phyloP scores from a whole-genome alignment of 2,329 filamentous ascomycete species.

The Blastomyces parvus region DNA sequence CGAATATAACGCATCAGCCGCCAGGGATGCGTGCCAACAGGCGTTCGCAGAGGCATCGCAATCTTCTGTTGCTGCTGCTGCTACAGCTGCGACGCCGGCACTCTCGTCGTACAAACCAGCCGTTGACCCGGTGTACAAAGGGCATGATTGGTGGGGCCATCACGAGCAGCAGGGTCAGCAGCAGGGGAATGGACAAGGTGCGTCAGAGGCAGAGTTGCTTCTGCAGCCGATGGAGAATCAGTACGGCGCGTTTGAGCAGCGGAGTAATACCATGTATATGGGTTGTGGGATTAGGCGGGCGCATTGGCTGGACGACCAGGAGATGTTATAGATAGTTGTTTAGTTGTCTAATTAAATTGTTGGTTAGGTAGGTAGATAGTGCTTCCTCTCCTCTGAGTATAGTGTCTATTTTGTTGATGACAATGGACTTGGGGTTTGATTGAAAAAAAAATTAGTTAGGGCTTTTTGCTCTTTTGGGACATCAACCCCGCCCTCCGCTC shows the following conservation, averaged over 20 bases:
- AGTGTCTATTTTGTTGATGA: background rate
- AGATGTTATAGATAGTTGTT: constrained; percentile 15
- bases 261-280: constrained; percentile 20
- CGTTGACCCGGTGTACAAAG: constrained; percentile 35
- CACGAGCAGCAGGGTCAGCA: constrained; percentile 10
- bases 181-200: constrained; percentile 13
- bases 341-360: background rate
- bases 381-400: background rate
- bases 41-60: constrained; percentile 3
- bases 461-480: background rate
- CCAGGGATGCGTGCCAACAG: constrained; percentile 9
- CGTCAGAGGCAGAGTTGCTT: constrained; percentile 7
- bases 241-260: constrained; percentile 31
- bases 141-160: constrained; percentile 31
- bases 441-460: background rate
- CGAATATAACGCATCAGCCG: constrained; percentile 45
- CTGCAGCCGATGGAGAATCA: constrained; percentile 29
- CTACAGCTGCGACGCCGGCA: constrained; percentile 16
- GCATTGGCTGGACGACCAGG: constrained; percentile 18
- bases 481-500: too few relatives aligned
- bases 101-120: constrained; percentile 28
- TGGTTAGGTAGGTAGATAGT: background rate
- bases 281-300: constrained; percentile 16
- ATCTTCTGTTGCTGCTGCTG: constrained; percentile 13
- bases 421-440: background rate